Evolutionary conservation across 306 rosid genomes (phyloP), one percentile per base, ranked within the genome.

Genomic region (Vigna trinervia): DNA sequence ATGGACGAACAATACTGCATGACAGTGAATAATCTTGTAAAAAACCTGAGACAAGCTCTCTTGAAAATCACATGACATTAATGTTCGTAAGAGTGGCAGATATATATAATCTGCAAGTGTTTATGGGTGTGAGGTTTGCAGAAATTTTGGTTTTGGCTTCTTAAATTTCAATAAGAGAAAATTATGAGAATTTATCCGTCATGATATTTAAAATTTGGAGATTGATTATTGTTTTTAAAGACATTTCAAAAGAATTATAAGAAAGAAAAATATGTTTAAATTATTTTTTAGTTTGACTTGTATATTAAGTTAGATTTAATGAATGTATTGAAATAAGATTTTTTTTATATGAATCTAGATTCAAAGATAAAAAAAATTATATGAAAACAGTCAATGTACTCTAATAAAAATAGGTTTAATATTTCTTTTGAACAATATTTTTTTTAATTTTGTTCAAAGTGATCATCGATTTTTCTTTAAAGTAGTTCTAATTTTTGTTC

Each of bases 21-120:
- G 69, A 60, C 41, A 2, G 23, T 75, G 69, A 76, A 52, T 76
- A 81, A 76, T 75, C 53, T 81, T 15, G 80, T 81, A 38, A 41
- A 76, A 10, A 41, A 1, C 10, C 50, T 81, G 50, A 22, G 36
- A 56, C 81, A 19, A 60, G 9, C 51, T 70, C 68, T 81, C 22
- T 14, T 63, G n/a, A 32, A 67, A 69, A n/a, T 50, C 68, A 10
- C 60, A 63, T 20, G 77, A 50, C 28, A 22, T 36, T 47, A 36
- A 81, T 47, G 26, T 28, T 58, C 23, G 7, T 12, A 63, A 72
- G 74, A 52, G 67, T 8, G 19, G 0, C 23, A 54, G 19, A 17
- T 17, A 17, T 46, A 56, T 41, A 28, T 28, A 56, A n/a, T 67
- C n/a, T n/a, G 12, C 26, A 17, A 12, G 28, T 17, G 26, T 75